These are phyloP conservation scores for Emergomyces pasteurianus DNA, from an alignment of 2,329 filamentous ascomycete species.

Conservation along the genomic window DNA sequence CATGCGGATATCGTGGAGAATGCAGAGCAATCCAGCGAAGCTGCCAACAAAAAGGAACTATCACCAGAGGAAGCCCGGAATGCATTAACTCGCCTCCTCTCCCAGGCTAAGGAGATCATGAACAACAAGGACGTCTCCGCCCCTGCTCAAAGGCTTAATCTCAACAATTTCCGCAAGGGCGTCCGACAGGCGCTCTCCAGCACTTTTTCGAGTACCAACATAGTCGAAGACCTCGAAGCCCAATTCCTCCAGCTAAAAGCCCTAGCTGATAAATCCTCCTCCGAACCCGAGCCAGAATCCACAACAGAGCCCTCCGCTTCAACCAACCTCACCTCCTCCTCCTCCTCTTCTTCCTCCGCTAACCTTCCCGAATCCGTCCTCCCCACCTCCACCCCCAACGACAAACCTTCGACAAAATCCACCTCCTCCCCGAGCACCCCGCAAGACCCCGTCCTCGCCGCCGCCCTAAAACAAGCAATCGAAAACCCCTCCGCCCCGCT, in stretches of 20 bases:
- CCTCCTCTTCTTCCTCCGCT: neutral
- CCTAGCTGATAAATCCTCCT: conserved; percentile 6
- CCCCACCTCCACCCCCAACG: neutral
- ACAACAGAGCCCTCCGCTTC: neutral
- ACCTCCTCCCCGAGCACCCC: neutral
- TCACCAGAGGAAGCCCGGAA: conserved; percentile 25
- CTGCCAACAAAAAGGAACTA: conserved; percentile 8
- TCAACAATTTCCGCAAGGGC: conserved; percentile 59
- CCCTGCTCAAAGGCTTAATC: conserved; percentile 59
- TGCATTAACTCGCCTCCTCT: conserved; percentile 43
- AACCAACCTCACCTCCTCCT: neutral
- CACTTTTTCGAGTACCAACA: conserved; percentile 33
- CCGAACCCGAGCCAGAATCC: neutral
- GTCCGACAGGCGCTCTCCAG: conserved; percentile 52
- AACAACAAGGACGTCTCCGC: conserved; percentile 40
- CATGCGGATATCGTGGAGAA: conserved; percentile 6
- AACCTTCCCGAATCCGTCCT: conserved; percentile 1
- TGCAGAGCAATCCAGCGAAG: conserved; percentile 29
- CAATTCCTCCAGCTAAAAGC: conserved; percentile 43
- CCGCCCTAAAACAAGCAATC: conserved; percentile 22
- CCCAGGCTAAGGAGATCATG: conserved; percentile 50
- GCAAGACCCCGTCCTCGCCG: neutral
- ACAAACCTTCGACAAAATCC: neutral
- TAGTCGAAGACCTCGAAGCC: conserved; percentile 39
- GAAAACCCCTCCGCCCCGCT: conserved; percentile 22